These are phyloP conservation scores for Pinus taeda DNA, from an alignment of 75 land plant species.

Conservation along the genomic window DNA sequence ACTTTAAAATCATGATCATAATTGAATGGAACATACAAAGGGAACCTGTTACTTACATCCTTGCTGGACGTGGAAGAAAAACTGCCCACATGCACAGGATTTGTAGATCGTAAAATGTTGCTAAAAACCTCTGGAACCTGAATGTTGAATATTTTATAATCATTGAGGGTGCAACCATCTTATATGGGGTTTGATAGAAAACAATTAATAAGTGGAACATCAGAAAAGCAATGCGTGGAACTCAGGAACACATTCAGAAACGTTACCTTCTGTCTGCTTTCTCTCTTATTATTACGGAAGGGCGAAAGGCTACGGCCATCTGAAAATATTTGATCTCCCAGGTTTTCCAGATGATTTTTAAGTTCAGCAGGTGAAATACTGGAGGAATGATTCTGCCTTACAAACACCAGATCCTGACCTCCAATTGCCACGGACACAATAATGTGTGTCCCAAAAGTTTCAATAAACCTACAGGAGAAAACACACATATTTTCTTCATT, in stretches of 20 bases:
- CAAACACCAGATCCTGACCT: constrained; percentile 73
- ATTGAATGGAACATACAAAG: neutral
- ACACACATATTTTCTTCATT: neutral
- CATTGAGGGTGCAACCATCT: neutral
- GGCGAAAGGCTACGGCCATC: constrained; percentile 35
- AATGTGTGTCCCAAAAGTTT: constrained; percentile 77
- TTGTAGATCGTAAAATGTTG: constrained; percentile 35
- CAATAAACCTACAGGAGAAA: constrained; percentile 57
- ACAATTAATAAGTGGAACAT: neutral
- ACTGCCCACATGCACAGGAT: constrained; percentile 40
- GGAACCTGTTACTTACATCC: constrained; percentile 39
- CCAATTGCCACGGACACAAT: constrained; percentile 65
- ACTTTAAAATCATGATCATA: neutral
- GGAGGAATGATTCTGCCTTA: constrained; percentile 62
- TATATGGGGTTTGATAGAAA: neutral
- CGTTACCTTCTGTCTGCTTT: constrained; percentile 51
- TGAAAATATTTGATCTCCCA: constrained; percentile 65
- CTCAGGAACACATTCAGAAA: neutral
- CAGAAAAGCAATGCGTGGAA: neutral
- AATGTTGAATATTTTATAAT: neutral
- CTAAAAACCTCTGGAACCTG: constrained; percentile 60
- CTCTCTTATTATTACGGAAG: constrained; percentile 30
- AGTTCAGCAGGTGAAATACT: constrained; percentile 54
- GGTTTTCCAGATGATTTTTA: constrained; percentile 54
- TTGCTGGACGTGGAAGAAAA: constrained; percentile 49